Base-by-base conservation (phyloP, 345 rosid genomes). In the Atalantia buxifolia region DNA sequence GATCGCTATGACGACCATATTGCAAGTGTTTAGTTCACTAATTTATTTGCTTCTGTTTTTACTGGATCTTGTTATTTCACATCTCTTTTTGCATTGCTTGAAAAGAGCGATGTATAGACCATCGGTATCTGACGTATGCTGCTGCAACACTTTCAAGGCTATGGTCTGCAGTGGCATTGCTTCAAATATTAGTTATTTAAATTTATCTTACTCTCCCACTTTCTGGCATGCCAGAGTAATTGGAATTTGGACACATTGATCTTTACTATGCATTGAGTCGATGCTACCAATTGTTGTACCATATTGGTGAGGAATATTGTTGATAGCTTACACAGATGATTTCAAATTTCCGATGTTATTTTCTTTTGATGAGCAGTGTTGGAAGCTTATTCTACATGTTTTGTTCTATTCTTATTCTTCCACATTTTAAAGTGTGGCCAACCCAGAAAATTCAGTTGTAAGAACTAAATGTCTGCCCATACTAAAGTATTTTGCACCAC, bases 1-100 rank as follows among this genome's bases (percentile, higher is more conserved):
- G 87, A 59, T 81, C 89, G 13, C 81, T 86, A 48, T 66, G 84
- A 81, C 78, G 33, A 55, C n/a, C 40, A 14, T 53, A 38, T 76
- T 18, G 9, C 35, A 27, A 50, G 36, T 24, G 65, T 45, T 38
- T 62, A 33, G 36, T 35, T 66, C 36, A 10, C 77, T 42, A 42
- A 63, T 70, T 79, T 69, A 66, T 79, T 38, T 50, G 66, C 60
- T 82, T 62, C 56, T 10, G 63, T 28, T 79, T 36, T 76, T 38
- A 25, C 9, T 75, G 28, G 38, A 30, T 42, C 67, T 69, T 57
- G 48, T 59, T 72, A 13, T 62, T 72, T 30, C 75, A 36, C 27
- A 36, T 67, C 71, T 53, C 35, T 45, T 61, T 50, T 56, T n/a
- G 73, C 72, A 62, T 69, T 28, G 66, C 81, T 50, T 22, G 53